Percentiles rank a stretch among this genome's conserved stretches.
phyloP scores from a whole-genome alignment of 176 grass and related monocot species.

The Cenchrus purpureus region DNA sequence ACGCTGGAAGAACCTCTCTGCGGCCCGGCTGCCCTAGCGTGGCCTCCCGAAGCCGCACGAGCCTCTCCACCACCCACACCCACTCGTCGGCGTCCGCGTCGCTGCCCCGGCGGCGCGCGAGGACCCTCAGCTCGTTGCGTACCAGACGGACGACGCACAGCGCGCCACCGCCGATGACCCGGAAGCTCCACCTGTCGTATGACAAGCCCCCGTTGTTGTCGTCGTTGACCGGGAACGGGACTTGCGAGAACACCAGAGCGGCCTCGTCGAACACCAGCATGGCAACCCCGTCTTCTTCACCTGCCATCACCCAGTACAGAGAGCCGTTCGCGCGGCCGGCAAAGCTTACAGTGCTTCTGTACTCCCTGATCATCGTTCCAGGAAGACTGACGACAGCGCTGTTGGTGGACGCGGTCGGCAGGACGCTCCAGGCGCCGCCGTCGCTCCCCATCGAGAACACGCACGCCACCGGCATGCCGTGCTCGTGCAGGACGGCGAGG shows the following conservation, averaged over 20 bases:
- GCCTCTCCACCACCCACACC: not conserved
- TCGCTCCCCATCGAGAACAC: not conserved
- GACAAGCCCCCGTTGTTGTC: no score
- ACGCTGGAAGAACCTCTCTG: not conserved
- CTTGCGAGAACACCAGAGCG: conserved; percentile 23
- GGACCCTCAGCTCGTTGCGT: not conserved
- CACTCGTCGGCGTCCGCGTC: no score
- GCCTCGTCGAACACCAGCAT: conserved; percentile 32
- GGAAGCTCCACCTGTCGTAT: not conserved
- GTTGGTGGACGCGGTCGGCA: not conserved
- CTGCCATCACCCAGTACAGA: not conserved
- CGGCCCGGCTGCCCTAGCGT: not conserved
- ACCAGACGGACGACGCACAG: not conserved
- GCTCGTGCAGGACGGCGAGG: not conserved
- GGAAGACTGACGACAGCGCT: not conserved
- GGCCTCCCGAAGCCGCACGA: conserved; percentile 4
- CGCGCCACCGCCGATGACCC: not conserved
- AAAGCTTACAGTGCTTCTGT: not conserved
- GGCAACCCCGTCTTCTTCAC: not conserved
- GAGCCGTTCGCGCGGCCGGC: not conserved
- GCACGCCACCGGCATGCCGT: not conserved
- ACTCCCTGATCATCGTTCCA: no score
- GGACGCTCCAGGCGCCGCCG: conserved; percentile 16
- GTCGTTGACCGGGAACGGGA: not conserved
- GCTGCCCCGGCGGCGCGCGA: no score